Conservation (phyloP, 176 grass and related monocot genomes). For the Aegilops speltoides region DNA sequence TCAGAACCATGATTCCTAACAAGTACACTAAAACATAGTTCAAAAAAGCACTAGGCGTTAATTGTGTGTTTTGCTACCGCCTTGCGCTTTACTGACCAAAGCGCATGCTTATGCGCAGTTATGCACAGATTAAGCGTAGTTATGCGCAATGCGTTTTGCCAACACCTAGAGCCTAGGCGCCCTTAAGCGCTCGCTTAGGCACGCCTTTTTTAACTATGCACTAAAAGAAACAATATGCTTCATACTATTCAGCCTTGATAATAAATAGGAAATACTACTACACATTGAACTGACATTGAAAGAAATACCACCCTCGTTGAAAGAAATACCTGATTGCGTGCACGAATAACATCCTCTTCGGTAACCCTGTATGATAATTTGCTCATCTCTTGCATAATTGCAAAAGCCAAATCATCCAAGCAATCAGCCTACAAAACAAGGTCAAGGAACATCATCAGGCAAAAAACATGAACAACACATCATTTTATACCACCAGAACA, state of each 20-base stretch:
- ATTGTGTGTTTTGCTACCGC: too few relatives aligned
- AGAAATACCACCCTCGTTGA: neutral
- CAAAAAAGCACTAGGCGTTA: too few relatives aligned
- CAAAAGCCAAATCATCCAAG: slow-evolving; percentile 95
- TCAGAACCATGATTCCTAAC: slow-evolving; percentile 9
- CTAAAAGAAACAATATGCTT: neutral
- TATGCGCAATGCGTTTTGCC: too few relatives aligned
- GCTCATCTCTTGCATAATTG: slow-evolving; percentile 96
- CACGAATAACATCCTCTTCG: slow-evolving; percentile 97
- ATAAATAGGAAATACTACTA: neutral
- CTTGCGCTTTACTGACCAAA: too few relatives aligned
- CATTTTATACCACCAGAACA: neutral
- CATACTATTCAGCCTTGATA: neutral
- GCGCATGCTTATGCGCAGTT: too few relatives aligned
- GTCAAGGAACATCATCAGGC: neutral
- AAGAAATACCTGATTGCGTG: slow-evolving; percentile 85
- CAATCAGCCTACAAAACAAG: slow-evolving; percentile 69
- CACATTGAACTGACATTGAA: too few relatives aligned
- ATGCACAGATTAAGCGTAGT: too few relatives aligned
- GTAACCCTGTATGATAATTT: slow-evolving; percentile 90
- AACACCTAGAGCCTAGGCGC: too few relatives aligned
- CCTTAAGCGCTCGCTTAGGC: too few relatives aligned
- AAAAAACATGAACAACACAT: neutral
- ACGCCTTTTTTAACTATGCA: too few relatives aligned
- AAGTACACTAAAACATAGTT: neutral